Evolutionary conservation across 78 protist genomes (phyloP), one percentile per base, ranked within the genome.

Genomic region (Dictyostelium brefeldianum): DNA sequence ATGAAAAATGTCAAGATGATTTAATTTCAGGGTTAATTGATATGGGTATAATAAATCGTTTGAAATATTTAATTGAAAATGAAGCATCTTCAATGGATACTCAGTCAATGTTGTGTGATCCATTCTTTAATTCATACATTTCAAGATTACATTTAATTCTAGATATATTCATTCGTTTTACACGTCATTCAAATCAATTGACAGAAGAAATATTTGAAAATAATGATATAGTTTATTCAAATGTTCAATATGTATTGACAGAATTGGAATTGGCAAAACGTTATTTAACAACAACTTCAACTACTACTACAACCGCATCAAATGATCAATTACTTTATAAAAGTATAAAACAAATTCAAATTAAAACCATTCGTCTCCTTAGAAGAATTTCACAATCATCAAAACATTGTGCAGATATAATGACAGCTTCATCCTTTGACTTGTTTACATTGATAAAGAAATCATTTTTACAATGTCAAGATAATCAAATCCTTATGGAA

Each of bases 321-420:
- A 47, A 43, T 73, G 56, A 46, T 11, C 47, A 43, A 18, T 47
- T 27, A 73, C 20, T 36, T 9, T 3, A n/a, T 15, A 73, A 17
- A 46, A 31, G 41, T 15, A 43, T 54, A 15, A 51, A 78, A n/a
- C 14, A 78, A 12, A 29, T 78, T 31, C 51, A 48, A n/a, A 78
- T 54, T 14, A 87, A 87, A 71, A 14, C 47, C n/a, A 77, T 87
- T 77, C 83, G 93, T 20, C 31, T 87, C n/a, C 15, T 87, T 9
- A 59, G 93, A 50, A 87, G 84, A 87, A 2, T 87, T 17, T 87
- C 78, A 41, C 93, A 87, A 64, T 14, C 84, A 18, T 74, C 83
- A 5, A 51, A 80, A 77, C 62, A 56, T 20, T 41, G 46, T 31
- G 84, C 84, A 25, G 59, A 59, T 12, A 36, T 22, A 27, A 57